Percentiles rank a stretch among this genome's conserved stretches.
These are phyloP conservation scores for Yamadazyma atlantica DNA, from an alignment of 1,139 yeast species.

Conservation along the genomic window DNA sequence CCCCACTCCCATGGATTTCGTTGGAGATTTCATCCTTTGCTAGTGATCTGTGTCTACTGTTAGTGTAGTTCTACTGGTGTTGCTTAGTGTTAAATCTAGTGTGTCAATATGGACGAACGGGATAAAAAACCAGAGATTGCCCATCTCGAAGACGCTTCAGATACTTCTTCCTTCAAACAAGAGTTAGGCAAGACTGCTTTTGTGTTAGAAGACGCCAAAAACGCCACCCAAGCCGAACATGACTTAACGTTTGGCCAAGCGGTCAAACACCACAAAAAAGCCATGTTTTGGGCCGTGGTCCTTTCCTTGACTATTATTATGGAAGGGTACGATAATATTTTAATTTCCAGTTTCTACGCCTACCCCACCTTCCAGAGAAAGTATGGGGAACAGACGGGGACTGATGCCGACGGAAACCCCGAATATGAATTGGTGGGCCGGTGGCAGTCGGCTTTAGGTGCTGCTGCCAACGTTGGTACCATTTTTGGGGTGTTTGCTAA, in stretches of 20 bases:
- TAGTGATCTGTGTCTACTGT: too few relatives aligned
- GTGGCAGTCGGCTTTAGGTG: conserved; percentile 25
- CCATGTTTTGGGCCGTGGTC: conserved; percentile 24
- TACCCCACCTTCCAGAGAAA: conserved; percentile 22
- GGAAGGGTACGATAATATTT: conserved; percentile 28
- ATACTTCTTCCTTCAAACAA: conserved; percentile 15
- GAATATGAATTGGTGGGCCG: conserved; percentile 18
- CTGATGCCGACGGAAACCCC: conserved; percentile 15
- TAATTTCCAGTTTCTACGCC: conserved; percentile 23
- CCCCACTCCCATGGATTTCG: too few relatives aligned
- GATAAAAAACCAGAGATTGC: conserved; percentile 13
- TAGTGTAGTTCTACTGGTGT: too few relatives aligned
- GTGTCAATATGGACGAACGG: conserved; percentile 2
- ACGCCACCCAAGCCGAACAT: conserved; percentile 22
- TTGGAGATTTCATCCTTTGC: too few relatives aligned
- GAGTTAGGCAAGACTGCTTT: conserved; percentile 14
- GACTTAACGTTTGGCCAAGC: conserved; percentile 18
- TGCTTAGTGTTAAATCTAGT: too few relatives aligned
- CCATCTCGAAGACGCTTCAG: conserved; percentile 18
- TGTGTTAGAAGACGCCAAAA: conserved; percentile 19
- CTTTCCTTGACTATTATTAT: conserved; percentile 24
- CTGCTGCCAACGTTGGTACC: conserved; percentile 21
- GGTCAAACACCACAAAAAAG: conserved; percentile 18
- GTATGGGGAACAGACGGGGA: conserved; percentile 18
- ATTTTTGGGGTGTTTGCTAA: conserved; percentile 23